These are phyloP conservation scores for Apophysomyces sp. DNA, from an alignment of 371 early-diverging fungal genomes.

Conservation along the genomic window DNA sequence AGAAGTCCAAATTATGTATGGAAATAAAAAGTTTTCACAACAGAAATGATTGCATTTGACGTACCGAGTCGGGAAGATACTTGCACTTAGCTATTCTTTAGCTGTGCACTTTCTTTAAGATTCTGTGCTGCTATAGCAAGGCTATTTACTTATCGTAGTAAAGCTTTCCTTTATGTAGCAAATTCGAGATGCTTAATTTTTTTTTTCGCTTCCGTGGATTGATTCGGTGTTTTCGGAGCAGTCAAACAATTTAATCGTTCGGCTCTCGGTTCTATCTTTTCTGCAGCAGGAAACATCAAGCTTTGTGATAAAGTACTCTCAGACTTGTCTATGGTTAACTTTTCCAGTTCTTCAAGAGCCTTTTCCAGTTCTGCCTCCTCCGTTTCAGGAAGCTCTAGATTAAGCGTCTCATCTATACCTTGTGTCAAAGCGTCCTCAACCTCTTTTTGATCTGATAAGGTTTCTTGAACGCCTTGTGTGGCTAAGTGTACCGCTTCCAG, in stretches of 20 bases:
- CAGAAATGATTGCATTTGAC: too few relatives aligned
- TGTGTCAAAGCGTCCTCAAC: constrained; percentile 48
- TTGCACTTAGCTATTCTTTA: too few relatives aligned
- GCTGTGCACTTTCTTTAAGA: too few relatives aligned
- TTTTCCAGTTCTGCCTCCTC: constrained; percentile 45
- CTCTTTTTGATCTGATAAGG: constrained; percentile 53
- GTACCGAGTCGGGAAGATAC: too few relatives aligned
- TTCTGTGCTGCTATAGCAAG: too few relatives aligned
- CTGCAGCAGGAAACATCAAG: background rate
- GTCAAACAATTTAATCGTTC: too few relatives aligned
- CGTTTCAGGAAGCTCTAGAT: constrained; percentile 1
- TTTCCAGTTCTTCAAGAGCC: constrained; percentile 37
- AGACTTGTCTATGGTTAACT: background rate
- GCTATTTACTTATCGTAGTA: too few relatives aligned
- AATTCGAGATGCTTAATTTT: background rate
- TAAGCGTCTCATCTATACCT: constrained; percentile 23
- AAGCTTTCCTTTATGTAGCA: too few relatives aligned
- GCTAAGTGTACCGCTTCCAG: constrained; percentile 41
- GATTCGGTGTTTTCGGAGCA: background rate
- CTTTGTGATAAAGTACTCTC: background rate
- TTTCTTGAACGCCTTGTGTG: constrained; percentile 45
- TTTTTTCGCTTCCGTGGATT: background rate
- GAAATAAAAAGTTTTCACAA: too few relatives aligned
- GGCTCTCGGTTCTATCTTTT: background rate
- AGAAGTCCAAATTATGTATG: too few relatives aligned